Evolutionary conservation across 768 basidiomycete genomes (phyloP).

Genomic region (Naganishia kalamii): DNA sequence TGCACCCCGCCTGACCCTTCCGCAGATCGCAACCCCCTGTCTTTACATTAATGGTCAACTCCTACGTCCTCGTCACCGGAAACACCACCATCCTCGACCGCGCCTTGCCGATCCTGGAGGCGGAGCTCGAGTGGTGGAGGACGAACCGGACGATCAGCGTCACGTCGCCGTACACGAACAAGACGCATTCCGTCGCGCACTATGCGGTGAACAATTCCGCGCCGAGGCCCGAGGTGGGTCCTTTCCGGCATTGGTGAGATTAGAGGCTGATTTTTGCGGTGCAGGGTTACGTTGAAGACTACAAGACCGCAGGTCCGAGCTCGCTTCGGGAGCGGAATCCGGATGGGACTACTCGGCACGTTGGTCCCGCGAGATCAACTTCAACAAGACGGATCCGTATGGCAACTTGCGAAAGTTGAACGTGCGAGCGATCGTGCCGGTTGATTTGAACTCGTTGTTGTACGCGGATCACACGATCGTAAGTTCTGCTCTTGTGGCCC

Average conservation of each 20-base stretch:
- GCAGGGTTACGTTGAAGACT: constrained; percentile 57
- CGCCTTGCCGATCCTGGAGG: constrained; percentile 77
- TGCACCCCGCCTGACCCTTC: not conserved
- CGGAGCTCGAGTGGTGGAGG: constrained; percentile 77
- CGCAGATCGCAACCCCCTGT: constrained; percentile 63
- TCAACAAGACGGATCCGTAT: constrained; percentile 50
- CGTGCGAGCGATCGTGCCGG: constrained; percentile 61
- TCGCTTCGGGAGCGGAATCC: constrained; percentile 81
- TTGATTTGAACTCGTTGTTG: constrained; percentile 78
- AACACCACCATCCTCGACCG: constrained; percentile 69
- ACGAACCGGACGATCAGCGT: constrained; percentile 58
- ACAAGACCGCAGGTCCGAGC: constrained; percentile 73
- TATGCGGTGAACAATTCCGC: constrained; percentile 73
- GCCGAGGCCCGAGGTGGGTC: constrained; percentile 66
- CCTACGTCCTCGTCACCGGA: constrained; percentile 66
- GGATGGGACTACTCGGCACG: constrained; percentile 51
- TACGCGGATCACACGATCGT: constrained; percentile 51
- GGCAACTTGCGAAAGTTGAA: constrained; percentile 66
- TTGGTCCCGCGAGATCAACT: constrained; percentile 50
- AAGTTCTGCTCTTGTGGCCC: not conserved
- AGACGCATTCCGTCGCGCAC: constrained; percentile 60
- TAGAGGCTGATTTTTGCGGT: constrained; percentile 4
- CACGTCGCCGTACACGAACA: constrained; percentile 41
- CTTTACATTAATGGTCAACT: constrained; percentile 85
- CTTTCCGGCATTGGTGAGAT: constrained; percentile 9